These are phyloP conservation scores for Panaeolus papilionaceus DNA, from an alignment of 768 basidiomycete species.

Conservation along the genomic window DNA sequence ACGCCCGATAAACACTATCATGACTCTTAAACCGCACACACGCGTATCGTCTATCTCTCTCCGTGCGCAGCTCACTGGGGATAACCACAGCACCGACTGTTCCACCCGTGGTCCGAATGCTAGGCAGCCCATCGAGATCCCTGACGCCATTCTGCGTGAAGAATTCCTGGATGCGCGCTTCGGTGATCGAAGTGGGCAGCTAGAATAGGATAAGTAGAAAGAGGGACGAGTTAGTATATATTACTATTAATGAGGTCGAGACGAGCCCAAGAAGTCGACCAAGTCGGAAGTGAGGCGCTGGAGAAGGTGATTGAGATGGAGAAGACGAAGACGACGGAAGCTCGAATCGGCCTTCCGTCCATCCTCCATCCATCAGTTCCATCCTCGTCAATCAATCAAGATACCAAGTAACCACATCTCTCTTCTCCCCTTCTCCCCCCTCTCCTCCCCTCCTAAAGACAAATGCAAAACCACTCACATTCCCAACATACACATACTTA, in stretches of 20 bases:
- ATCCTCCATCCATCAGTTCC: too few relatives aligned
- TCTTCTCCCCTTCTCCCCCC: too few relatives aligned
- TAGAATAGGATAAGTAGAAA: slow-evolving; percentile 18
- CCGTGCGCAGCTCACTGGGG: slow-evolving; percentile 27
- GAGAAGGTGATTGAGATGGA: too few relatives aligned
- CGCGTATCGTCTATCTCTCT: slow-evolving; percentile 56
- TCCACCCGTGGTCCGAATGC: slow-evolving; percentile 1
- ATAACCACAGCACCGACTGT: slow-evolving; percentile 20
- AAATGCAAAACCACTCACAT: slow-evolving; percentile 47
- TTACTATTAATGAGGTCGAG: not conserved
- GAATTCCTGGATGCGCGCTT: slow-evolving; percentile 35
- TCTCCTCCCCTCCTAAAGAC: too few relatives aligned
- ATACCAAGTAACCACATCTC: not conserved
- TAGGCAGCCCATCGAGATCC: slow-evolving; percentile 3
- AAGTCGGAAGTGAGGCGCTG: too few relatives aligned
- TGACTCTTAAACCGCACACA: slow-evolving; percentile 50
- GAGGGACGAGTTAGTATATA: not conserved
- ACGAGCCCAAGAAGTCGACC: not conserved
- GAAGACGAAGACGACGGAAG: not conserved
- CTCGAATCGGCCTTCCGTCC: not conserved
- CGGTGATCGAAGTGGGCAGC: slow-evolving; percentile 43
- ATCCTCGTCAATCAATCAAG: not conserved
- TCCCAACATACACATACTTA: slow-evolving; percentile 60
- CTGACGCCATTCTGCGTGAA: slow-evolving; percentile 44
- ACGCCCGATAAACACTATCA: slow-evolving; percentile 45